Evolutionary conservation across 2,329 filamentous ascomycete species (phyloP).

Genomic region (Phialocephala sp.): DNA sequence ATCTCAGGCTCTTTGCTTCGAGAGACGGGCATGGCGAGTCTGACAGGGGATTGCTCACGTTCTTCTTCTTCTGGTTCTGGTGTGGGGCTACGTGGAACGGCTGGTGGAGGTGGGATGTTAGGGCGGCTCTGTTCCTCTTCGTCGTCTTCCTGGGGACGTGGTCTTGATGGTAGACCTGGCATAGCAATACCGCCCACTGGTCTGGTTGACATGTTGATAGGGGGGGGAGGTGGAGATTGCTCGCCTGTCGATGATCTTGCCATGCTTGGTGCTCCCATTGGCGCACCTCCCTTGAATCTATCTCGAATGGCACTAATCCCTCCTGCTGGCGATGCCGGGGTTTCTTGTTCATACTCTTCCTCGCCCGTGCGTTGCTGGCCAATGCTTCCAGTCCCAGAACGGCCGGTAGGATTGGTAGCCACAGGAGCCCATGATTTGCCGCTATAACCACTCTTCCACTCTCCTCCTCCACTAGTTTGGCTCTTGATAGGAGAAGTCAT

Average conservation of each 20-base stretch:
- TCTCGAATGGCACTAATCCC: conserved; percentile 79
- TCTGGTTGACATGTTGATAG: conserved; percentile 51
- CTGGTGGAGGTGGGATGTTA: conserved; percentile 49
- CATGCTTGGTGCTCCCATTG: conserved; percentile 62
- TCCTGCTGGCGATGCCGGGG: conserved; percentile 61
- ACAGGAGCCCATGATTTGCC: conserved; percentile 92
- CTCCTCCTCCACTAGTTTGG: conserved; percentile 74
- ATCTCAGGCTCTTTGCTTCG: conserved; percentile 61
- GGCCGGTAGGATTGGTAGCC: conserved; percentile 73
- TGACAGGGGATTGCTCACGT: conserved; percentile 75
- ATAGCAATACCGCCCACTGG: conserved; percentile 80
- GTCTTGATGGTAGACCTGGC: conserved; percentile 73
- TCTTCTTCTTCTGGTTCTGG: conserved; percentile 53
- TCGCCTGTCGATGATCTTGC: conserved; percentile 39
- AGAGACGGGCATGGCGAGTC: conserved; percentile 83
- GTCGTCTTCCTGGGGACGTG: conserved; percentile 52
- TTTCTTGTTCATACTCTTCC: conserved; percentile 52
- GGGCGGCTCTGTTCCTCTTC: conserved; percentile 59
- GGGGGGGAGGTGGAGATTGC: conserved; percentile 45
- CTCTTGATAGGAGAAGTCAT: conserved; percentile 61
- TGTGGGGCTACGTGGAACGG: conserved; percentile 43
- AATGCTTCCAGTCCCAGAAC: conserved; percentile 57
- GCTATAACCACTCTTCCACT: conserved; percentile 90
- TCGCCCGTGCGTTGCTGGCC: conserved; percentile 68
- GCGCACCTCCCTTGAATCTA: conserved; percentile 78